phyloP scores from a whole-genome alignment of 2,329 filamentous ascomycete genomes.

The Colletotrichum salicis region DNA sequence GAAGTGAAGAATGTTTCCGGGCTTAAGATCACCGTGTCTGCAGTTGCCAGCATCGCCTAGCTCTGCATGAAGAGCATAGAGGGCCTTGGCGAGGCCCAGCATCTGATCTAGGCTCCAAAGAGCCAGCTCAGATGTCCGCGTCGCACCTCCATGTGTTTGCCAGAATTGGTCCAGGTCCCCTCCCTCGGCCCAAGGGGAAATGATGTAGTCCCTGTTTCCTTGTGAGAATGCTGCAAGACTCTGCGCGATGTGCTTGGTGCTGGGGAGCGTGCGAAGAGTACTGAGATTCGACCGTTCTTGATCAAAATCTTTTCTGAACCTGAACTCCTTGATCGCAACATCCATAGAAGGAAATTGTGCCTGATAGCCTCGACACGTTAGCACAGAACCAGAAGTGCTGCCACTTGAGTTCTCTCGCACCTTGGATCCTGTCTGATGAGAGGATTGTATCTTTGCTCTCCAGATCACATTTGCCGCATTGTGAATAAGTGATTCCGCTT shows the following conservation, averaged over 20 bases:
- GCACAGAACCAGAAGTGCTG: too few relatives aligned
- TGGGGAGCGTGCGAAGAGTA: background rate
- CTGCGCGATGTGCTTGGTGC: background rate
- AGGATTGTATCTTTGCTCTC: background rate
- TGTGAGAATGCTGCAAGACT: background rate
- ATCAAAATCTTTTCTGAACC: background rate
- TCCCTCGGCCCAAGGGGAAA: background rate
- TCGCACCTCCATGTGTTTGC: background rate
- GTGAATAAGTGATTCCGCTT: too few relatives aligned
- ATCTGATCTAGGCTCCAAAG: slow-evolving; percentile 1
- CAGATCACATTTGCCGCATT: background rate
- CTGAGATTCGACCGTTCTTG: background rate
- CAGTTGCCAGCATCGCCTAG: background rate
- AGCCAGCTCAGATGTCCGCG: background rate
- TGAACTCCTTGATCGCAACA: background rate
- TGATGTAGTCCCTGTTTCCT: background rate
- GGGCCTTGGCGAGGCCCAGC: background rate
- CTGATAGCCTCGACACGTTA: background rate
- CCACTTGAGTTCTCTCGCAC: background rate
- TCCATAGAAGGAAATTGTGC: too few relatives aligned
- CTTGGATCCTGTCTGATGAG: background rate
- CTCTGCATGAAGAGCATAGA: background rate
- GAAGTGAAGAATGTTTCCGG: background rate
- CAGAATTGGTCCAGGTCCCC: background rate
- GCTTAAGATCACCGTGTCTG: background rate